Conservation (phyloP, 768 basidiomycete species). For the Russula earlei region DNA sequence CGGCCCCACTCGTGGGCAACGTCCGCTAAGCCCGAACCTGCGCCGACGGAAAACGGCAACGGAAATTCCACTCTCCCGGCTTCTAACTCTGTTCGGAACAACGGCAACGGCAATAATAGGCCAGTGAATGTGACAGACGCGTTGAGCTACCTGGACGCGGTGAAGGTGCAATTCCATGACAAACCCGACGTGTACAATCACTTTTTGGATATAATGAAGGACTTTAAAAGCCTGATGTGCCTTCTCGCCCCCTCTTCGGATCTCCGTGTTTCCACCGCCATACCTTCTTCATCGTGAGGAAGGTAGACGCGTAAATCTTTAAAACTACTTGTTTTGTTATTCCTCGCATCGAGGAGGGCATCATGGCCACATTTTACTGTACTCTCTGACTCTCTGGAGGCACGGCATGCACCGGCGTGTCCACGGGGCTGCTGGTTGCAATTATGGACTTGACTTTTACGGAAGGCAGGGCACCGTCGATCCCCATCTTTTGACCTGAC, state of each 20-base stretch:
- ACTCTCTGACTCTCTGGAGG: no score
- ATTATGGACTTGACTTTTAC: constrained; percentile 3
- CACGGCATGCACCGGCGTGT: background rate
- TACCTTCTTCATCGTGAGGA: background rate
- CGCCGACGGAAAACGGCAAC: background rate
- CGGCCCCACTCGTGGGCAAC: constrained; percentile 12
- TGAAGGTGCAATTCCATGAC: constrained; percentile 84
- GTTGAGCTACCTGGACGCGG: constrained; percentile 86
- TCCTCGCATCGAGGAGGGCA: background rate
- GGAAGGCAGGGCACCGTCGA: background rate
- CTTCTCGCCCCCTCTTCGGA: constrained; percentile 26
- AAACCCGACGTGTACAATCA: constrained; percentile 92
- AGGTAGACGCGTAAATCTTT: background rate
- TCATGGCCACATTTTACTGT: background rate
- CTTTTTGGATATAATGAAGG: constrained; percentile 97
- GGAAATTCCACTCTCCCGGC: background rate
- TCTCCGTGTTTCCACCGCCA: background rate
- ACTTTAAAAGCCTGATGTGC: constrained; percentile 93
- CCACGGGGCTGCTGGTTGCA: background rate
- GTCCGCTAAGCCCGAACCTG: constrained; percentile 10
- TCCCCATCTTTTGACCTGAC: background rate
- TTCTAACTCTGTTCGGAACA: constrained; percentile 16
- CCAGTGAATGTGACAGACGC: constrained; percentile 91
- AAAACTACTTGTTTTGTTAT: background rate
- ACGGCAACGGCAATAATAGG: constrained; percentile 29